A percentile compares a stretch with the other conserved stretches of the same genome.
These are phyloP conservation scores for Leccinum pseudoinsigne DNA, from an alignment of 1,284 basidiomycete species.

Conservation along the genomic window DNA sequence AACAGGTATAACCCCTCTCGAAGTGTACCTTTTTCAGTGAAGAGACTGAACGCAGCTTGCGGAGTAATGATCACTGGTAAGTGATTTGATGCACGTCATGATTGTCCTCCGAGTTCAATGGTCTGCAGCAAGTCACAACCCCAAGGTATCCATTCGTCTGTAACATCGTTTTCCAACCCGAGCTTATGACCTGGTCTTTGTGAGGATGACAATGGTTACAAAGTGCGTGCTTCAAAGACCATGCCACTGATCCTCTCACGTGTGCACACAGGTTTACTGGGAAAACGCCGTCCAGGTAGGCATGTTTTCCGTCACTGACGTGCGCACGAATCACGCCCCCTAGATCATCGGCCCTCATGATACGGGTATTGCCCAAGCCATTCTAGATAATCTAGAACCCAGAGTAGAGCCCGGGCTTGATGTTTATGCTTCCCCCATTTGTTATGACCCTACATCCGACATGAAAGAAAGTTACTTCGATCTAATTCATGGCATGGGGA, in stretches of 20 bases:
- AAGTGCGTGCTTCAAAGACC: constrained; percentile 42
- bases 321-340: background rate
- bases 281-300: constrained; percentile 78
- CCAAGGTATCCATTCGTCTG: constrained; percentile 54
- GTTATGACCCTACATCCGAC: constrained; percentile 56
- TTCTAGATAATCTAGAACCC: constrained; percentile 61
- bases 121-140: constrained; percentile 74
- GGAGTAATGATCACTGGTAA: constrained; percentile 88
- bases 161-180: background rate
- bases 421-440: constrained; percentile 39
- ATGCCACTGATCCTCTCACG: background rate
- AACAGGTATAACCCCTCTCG: constrained; percentile 5
- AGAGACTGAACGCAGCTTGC: constrained; percentile 64
- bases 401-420: constrained; percentile 44
- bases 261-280: constrained; percentile 68
- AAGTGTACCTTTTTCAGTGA: constrained; percentile 79
- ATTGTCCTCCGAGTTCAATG: background rate
- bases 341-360: constrained; percentile 86
- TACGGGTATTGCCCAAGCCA: constrained; percentile 65
- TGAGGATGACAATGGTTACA: constrained; percentile 85
- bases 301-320: background rate
- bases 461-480: constrained; percentile 62
- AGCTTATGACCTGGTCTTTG: constrained; percentile 5
- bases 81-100: constrained; percentile 9
- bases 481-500: constrained; percentile 43